These are phyloP conservation scores for Fonsecaea pedrosoi DNA, from an alignment of 2,329 filamentous ascomycete species.

Conservation along the genomic window DNA sequence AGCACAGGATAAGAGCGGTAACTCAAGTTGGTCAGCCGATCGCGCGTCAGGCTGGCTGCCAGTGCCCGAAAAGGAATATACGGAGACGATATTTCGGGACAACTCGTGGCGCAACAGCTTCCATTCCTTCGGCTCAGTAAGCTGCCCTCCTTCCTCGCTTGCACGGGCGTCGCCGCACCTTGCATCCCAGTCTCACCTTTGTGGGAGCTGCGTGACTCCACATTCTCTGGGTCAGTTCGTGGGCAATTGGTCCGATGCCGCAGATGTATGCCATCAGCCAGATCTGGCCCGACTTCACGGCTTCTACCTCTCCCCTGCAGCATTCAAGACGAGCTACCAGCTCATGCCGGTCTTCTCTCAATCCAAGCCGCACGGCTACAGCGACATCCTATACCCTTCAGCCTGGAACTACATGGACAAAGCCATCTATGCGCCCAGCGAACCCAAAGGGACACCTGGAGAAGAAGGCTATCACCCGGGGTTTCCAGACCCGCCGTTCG, in stretches of 20 bases:
- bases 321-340: constrained; percentile 66
- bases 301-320: constrained; percentile 71
- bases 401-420: constrained; percentile 68
- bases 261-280: constrained; percentile 76
- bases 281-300: constrained; percentile 77
- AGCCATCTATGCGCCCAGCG: constrained; percentile 58
- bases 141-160: constrained; percentile 69
- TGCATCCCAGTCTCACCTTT: constrained; percentile 71
- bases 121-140: constrained; percentile 53
- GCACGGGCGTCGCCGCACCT: constrained; percentile 62
- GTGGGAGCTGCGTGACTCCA: constrained; percentile 65
- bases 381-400: constrained; percentile 76
- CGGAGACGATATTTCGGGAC: constrained; percentile 49
- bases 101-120: constrained; percentile 51
- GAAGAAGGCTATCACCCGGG: constrained; percentile 32
- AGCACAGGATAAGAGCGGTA: constrained; percentile 24
- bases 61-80: constrained; percentile 46
- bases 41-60: constrained; percentile 49
- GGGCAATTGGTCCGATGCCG: constrained; percentile 67
- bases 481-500: constrained; percentile 62
- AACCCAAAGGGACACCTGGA: constrained; percentile 48
- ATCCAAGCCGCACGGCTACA: constrained; percentile 73
- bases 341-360: constrained; percentile 78
- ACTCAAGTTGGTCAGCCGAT: constrained; percentile 47
- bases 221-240: constrained; percentile 74